Evolutionary conservation across 352 stramenopile species (phyloP), one percentile per base, ranked within the genome.

Genomic region (Phytophthora litchii): DNA sequence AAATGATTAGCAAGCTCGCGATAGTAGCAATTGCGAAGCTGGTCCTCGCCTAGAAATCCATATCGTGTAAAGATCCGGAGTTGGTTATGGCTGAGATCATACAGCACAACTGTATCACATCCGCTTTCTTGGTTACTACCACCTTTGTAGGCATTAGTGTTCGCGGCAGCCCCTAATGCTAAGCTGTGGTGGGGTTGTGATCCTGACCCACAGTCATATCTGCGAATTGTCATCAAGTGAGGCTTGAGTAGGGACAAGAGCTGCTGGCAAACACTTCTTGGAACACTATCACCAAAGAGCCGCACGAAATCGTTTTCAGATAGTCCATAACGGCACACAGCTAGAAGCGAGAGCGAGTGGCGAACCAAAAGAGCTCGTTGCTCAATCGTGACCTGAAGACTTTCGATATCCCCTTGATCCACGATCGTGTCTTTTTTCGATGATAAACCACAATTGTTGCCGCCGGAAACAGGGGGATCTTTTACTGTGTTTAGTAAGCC

Each of bases 51-150:
- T 5, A 94, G 50, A 42, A 89, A 94, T 8, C 82, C 83, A 52
- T 89, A 94, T 1, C 86, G 74, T 13, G 82, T 72, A 36, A 94
- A 59, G 8, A 91, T 64, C 10, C 83, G 66, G 4, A 94, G 54
- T 25, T 89, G 80, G 58, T 93, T 93, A 55, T 94, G 83, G 43
- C 79, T 93, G 6, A 94, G 46, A 37, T 91, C 84, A 36, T 88
- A 84, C 4, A 92, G 52, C 31, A 91, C 69, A 25, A 91, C 54
- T n/a, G 49, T 32, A 7, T 68, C 59, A 34, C 32, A 37, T 25
- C 14, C 38, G 23, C 50, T 63, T n/a, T 71, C 63, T 50, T 66
- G 54, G 20, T 55, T 66, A 29, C 37, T 36, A 52, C 38, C 36
- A 19, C 27, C 29, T 38, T 53, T 70, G 16, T 2, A 54, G 6